Evolutionary conservation across 2,329 filamentous ascomycete genomes (phyloP).

Genomic region (Drechslera avenae): DNA sequence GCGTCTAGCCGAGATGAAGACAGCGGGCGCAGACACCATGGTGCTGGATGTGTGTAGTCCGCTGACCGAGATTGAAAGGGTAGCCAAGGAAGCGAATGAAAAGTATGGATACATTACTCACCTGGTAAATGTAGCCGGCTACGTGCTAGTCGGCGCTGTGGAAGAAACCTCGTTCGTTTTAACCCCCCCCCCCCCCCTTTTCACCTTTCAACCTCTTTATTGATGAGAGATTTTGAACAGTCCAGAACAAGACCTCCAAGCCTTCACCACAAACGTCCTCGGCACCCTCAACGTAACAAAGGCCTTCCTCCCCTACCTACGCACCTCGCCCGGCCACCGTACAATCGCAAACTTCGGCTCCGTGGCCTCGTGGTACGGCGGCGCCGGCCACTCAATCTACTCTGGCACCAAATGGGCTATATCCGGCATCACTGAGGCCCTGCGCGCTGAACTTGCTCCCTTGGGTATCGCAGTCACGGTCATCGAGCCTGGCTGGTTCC

Average conservation of each 20-base stretch:
- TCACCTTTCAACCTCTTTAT: too few species aligned
- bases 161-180: conserved; percentile 51
- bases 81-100: conserved; percentile 46
- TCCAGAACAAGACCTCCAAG: conserved; percentile 48
- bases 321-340: conserved; percentile 47
- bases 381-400: conserved; percentile 53
- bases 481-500: conserved; percentile 58
- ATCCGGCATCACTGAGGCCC: conserved; percentile 51
- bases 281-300: conserved; percentile 57
- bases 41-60: conserved; percentile 51
- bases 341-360: conserved; percentile 56
- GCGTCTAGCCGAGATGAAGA: conserved; percentile 43
- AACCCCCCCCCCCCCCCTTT: too few species aligned
- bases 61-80: conserved; percentile 41
- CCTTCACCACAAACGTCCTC: conserved; percentile 62
- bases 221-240: too few species aligned
- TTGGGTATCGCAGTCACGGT: conserved; percentile 54
- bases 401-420: conserved; percentile 54
- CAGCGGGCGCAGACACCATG: conserved; percentile 44
- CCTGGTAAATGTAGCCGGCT: conserved; percentile 56
- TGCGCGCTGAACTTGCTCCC: conserved; percentile 52
- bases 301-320: conserved; percentile 56
- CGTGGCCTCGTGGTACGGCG: conserved; percentile 51
- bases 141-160: conserved; percentile 52
- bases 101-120: conserved; percentile 53